Conservation (phyloP, 371 early-diverging fungal species). For the Syncephalastrum sp. region DNA sequence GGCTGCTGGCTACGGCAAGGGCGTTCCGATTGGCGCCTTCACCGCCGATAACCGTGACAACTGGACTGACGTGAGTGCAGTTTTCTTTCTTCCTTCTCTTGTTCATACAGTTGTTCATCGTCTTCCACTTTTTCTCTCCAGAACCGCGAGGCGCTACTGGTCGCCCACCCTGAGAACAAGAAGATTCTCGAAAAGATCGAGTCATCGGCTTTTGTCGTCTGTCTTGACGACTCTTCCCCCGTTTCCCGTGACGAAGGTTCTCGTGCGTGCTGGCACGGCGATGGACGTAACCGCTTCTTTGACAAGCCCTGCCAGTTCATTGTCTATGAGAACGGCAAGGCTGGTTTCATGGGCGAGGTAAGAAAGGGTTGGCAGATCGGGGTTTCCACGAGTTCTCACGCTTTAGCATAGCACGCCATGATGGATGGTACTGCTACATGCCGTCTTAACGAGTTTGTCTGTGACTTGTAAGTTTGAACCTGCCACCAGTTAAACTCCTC, state of each 20-base stretch:
- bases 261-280: constrained; percentile 89
- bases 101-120: no score
- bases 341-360: constrained; percentile 90
- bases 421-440: constrained; percentile 95
- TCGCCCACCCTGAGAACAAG: constrained; percentile 68
- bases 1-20: constrained; percentile 70
- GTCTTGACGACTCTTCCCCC: constrained; percentile 84
- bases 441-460: constrained; percentile 73
- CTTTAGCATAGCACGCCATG: constrained; percentile 71
- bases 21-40: constrained; percentile 81
- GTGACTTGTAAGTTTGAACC: constrained; percentile 36
- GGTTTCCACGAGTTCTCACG: background rate
- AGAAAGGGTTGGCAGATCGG: background rate
- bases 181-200: constrained; percentile 79
- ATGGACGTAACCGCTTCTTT: constrained; percentile 92
- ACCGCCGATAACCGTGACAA: constrained; percentile 91
- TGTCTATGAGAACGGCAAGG: constrained; percentile 94
- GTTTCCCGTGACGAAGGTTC: constrained; percentile 81
- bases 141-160: constrained; percentile 62
- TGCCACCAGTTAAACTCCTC: no score
- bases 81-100: background rate
- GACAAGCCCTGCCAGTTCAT: constrained; percentile 94
- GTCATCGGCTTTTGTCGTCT: constrained; percentile 80
- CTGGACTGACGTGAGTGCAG: constrained; percentile 81
- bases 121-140: constrained; percentile 10